These are phyloP conservation scores for Dendrobium huoshanense DNA, from an alignment of 106 monocot species.

Conservation along the genomic window DNA sequence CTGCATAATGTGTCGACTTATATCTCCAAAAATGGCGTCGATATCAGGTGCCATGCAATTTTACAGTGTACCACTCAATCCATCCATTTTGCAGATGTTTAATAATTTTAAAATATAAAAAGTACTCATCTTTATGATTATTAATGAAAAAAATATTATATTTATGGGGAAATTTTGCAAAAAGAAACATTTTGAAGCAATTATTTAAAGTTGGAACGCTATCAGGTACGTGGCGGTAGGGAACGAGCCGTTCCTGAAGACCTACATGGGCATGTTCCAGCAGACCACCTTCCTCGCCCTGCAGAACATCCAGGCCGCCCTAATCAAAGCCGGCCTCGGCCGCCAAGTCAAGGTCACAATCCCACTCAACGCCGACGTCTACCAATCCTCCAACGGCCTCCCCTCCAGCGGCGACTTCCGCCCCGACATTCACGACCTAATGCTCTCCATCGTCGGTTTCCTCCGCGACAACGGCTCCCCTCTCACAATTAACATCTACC, in stretches of 20 bases:
- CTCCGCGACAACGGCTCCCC: conserved; percentile 59
- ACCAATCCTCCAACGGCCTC: conserved; percentile 49
- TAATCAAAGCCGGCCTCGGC: conserved; percentile 79
- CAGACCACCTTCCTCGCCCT: conserved; percentile 60
- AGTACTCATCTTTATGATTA: too few relatives aligned
- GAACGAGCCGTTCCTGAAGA: conserved; percentile 84
- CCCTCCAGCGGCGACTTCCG: conserved; percentile 92
- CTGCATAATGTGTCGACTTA: conserved; percentile 65
- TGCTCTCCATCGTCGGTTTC: conserved; percentile 68
- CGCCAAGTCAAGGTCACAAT: conserved; percentile 72
- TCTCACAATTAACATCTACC: conserved; percentile 96
- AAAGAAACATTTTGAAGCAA: too few relatives aligned
- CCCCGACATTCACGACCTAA: conserved; percentile 58
- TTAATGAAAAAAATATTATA: too few relatives aligned
- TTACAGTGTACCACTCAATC: background rate
- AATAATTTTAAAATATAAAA: too few relatives aligned
- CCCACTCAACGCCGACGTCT: conserved; percentile 91
- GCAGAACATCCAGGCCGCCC: conserved; percentile 87
- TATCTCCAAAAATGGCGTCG: conserved; percentile 71
- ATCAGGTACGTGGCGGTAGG: conserved; percentile 75
- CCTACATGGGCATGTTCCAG: conserved; percentile 55
- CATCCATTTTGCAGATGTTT: background rate
- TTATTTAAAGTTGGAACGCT: background rate
- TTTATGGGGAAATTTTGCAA: too few relatives aligned
- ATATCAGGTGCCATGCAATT: conserved; percentile 43